These are phyloP conservation scores for Trametes maxima DNA, from an alignment of 768 basidiomycete genomes.

Conservation along the genomic window DNA sequence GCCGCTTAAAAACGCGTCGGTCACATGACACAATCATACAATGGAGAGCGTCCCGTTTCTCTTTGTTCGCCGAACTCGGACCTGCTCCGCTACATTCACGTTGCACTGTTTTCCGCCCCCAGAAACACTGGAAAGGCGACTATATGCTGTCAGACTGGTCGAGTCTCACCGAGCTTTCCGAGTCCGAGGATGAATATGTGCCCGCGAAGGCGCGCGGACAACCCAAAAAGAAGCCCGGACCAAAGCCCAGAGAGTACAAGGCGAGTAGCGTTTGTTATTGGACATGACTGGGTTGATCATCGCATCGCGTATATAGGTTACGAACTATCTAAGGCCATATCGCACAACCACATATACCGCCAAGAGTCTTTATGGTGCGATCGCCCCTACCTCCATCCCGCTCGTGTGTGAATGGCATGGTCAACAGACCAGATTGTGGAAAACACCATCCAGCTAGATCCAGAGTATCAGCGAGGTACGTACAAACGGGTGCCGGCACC, in stretches of 20 bases:
- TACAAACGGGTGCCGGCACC: neutral
- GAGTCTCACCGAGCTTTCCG: conserved; percentile 50
- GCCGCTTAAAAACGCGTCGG: conserved; percentile 8
- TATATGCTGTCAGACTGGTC: conserved; percentile 42
- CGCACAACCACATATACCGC: conserved; percentile 45
- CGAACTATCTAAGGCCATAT: conserved; percentile 39
- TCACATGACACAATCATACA: neutral
- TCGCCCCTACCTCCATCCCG: neutral
- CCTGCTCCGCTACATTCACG: conserved; percentile 1
- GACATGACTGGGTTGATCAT: conserved; percentile 19
- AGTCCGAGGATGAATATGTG: conserved; percentile 41
- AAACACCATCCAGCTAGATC: conserved; percentile 55
- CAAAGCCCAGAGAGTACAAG: conserved; percentile 34
- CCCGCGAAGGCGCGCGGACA: conserved; percentile 27
- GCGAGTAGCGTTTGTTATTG: conserved; percentile 10
- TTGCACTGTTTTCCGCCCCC: neutral
- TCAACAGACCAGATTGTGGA: conserved; percentile 50
- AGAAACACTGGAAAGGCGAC: neutral
- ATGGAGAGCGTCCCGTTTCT: neutral
- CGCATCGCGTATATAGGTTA: conserved; percentile 19
- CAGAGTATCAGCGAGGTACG: conserved; percentile 67
- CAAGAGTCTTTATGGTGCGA: conserved; percentile 47
- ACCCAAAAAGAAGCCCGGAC: conserved; percentile 27
- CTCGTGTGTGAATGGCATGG: neutral
- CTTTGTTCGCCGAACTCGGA: neutral